Evolutionary conservation across 164 flowering plant species (phyloP), one percentile per base, ranked within the genome.

Genomic region (Protea cynaroides): DNA sequence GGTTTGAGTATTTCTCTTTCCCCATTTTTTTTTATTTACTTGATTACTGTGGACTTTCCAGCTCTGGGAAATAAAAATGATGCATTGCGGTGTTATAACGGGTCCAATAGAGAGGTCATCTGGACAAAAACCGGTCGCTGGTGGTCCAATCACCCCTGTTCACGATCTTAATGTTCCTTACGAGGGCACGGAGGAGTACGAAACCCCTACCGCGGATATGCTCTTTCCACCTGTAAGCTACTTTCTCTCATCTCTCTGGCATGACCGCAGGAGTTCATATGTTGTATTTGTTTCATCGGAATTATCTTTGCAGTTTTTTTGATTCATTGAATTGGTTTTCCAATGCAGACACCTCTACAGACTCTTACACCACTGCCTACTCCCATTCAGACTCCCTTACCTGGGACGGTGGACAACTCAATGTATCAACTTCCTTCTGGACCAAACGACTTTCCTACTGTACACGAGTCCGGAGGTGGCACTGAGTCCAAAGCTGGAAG

Each of bases 161-260:
- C 96, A 86, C 65, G 97, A 95, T 82, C 89, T 95, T 18, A 95
- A 92, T 79, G 94, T 89, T 3, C 97, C 97, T 0, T 94, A 94
- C 66, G 93, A 94, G 71, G 96, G 88, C 23, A 66, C 89, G 0
- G 99, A 94, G 74, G 99, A 94, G 81, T 94, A 85, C 36, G 96
- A 94, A 74, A 94, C 99, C 58, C 99, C 99, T 14, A 94, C 99
- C 0, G 96, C 96, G 19, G 99, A 94, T 25, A 80, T 94, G 63
- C 87, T 94, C 62, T 94, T 94, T 68, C 97, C 99, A 50, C 97
- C 97, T 15, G 99, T 95, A 69, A 81, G 85, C 64, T 56, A 40
- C 24, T 21, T 10, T 1, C 10, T 49, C 40, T 55, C 5, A 1
- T 18, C 52, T 65, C 8, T 2, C n/a, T 49, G 12, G 36, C 10